Evolutionary conservation across 495 filamentous ascomycete genomes (phyloP).

Genomic region (Daldinia concentrica): DNA sequence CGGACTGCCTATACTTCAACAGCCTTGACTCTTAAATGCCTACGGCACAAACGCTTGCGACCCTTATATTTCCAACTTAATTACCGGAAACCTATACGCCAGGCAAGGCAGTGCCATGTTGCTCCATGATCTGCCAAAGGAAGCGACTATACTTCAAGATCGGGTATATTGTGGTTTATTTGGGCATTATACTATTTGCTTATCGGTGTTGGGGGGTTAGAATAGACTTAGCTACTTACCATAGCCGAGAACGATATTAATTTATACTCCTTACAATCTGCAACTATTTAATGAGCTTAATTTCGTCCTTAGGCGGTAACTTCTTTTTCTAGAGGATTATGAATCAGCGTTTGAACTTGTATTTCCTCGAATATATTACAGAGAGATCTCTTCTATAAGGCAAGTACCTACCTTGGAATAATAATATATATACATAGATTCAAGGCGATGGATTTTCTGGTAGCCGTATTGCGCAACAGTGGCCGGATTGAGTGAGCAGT

Average conservation of each 20-base stretch:
- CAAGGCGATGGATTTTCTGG: too few species aligned
- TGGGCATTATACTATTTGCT: not conserved
- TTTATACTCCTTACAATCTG: not conserved
- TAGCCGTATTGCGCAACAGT: too few species aligned
- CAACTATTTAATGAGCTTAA: not conserved
- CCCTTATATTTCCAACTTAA: not conserved
- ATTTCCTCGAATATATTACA: too few species aligned
- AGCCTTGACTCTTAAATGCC: slow-evolving; percentile 19
- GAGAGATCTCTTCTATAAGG: too few species aligned
- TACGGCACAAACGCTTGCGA: not conserved
- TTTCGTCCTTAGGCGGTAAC: too few species aligned
- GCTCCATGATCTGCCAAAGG: not conserved
- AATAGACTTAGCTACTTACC: not conserved
- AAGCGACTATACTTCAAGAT: not conserved
- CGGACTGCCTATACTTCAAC: slow-evolving; percentile 37
- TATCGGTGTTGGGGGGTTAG: not conserved
- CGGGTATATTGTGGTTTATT: not conserved
- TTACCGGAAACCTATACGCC: not conserved
- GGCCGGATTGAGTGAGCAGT: too few species aligned
- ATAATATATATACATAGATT: too few species aligned
- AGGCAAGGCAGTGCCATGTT: not conserved
- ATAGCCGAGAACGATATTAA: not conserved
- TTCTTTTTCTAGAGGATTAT: too few species aligned
- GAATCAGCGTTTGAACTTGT: too few species aligned
- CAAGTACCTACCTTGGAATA: too few species aligned